Base-by-base conservation (phyloP, 495 filamentous ascomycete species). In the Tuber brumale region DNA sequence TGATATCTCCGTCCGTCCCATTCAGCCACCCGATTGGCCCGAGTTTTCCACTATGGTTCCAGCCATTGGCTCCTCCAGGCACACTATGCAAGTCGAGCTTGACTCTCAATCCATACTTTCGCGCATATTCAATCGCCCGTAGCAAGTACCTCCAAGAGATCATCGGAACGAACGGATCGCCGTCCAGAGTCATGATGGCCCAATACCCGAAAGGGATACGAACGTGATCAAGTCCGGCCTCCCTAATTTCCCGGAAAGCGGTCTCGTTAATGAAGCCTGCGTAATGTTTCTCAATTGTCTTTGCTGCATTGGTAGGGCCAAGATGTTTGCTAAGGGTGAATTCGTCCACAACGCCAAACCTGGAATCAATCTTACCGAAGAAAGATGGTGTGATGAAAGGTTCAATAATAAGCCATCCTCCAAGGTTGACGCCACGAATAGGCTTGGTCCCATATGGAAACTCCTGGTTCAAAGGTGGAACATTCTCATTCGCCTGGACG, bases 161-260 rank as follows among this genome's bases (percentile, higher is more conserved):
- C 76, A 94, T 90, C 44, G 91, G 88, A 37, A 99, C 88, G 82
- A 96, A 99, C 1, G 94, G 92, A 81, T 99, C 95, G 27, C 88
- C 92, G 45, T 92, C 90, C 82, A 96, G 97, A 0, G 91, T 93
- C 70, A 88, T 89, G 3, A 98, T 90, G 0, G 94, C 93, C 96
- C 96, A 99, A 87, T 99, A 99, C 3, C 92, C 92, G 83, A 92
- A 98, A 3, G 91, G 94, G 48, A 99, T 97, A 71, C 96, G 92
- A 16, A 99, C 92, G 84, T 99, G 95, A 83, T 99, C 96, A 19
- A 99, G 90, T 1, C 95, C 96, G 3, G 96, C 96, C 39, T 90
- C 90, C 45, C 87, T 87, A 76, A 99, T 98, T 43, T 94, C 91
- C 37, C 86, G 86, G 83, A 98, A 96, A 39, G 93, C 94, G 72